Evolutionary conservation across 208 protist genomes (phyloP), one percentile per base, ranked within the genome.

Genomic region (Zelonia costaricensis): DNA sequence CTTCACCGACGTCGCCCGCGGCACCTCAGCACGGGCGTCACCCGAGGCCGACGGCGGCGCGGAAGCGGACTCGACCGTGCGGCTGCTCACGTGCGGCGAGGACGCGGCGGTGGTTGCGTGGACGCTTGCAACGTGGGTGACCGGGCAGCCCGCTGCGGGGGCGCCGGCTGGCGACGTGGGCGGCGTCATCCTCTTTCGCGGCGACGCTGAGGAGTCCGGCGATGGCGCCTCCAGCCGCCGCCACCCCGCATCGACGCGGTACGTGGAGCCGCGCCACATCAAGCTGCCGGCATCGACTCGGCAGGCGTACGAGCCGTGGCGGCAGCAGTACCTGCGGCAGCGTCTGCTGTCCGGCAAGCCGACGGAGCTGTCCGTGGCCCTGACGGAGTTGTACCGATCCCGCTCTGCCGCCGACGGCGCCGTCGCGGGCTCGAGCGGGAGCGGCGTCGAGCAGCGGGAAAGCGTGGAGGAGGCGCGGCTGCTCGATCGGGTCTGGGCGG

Each of bases 51-150:
- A 38, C 2, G 59, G 40, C 0, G 18, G 23, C 31, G 28, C 7
- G 42, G 7, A 28, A 18, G 54, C n/a, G 23, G 62, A 46, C 0
- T 38, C 36, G 1, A 22, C 18, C 4, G 16, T 27, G 10, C 44
- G 48, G 36, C 60, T 78, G 33, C 2, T 78, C 27, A 56, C 69
- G 3, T 59, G 56, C 9, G 61, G 55, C 1, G 69, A 69, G 56
- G 53, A 65, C 16, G 20, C 42, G 2, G 45, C 33, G 3, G 36
- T 65, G 16, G 54, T 65, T 46, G 33, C 33, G 44, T 72, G 65
- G 65, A 33, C 28, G 7, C 38, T 72, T 7, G 47, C 65, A 30
- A 45, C 40, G 7, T 61, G 55, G 35, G 5, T 25, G 7, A 7
- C 62, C 18, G 23, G 52, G 12, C 27, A 30, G 25, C 13, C 33